These are phyloP conservation scores for Pythium diclinum DNA, from an alignment of 352 stramenopile genomes.

Conservation along the genomic window DNA sequence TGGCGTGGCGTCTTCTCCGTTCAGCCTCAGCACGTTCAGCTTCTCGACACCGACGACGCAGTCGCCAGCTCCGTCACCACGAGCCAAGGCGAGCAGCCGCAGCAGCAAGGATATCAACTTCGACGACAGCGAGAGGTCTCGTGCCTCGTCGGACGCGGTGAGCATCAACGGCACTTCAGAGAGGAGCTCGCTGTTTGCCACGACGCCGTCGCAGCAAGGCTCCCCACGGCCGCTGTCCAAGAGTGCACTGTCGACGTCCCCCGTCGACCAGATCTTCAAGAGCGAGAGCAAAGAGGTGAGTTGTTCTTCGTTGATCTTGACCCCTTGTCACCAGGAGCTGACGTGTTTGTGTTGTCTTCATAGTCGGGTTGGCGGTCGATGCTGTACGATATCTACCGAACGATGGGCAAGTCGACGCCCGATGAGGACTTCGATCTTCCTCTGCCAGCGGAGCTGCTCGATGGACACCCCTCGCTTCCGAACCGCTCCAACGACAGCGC, in stretches of 20 bases:
- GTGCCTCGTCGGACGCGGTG: slow-evolving; percentile 8
- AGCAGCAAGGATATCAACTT: slow-evolving; percentile 10
- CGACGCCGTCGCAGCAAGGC: not conserved
- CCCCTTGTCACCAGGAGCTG: not conserved
- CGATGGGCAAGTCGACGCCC: slow-evolving; percentile 52
- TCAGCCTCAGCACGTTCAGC: slow-evolving; percentile 35
- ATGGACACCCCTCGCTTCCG: slow-evolving; percentile 87
- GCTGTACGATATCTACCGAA: slow-evolving; percentile 65
- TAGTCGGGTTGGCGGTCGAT: slow-evolving; percentile 52
- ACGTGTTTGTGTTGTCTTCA: not conserved
- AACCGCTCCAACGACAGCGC: slow-evolving; percentile 86
- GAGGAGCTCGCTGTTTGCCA: not conserved
- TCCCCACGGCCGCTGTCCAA: slow-evolving; percentile 5
- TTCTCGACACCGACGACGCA: slow-evolving; percentile 50
- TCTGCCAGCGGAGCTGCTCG: slow-evolving; percentile 57
- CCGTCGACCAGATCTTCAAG: slow-evolving; percentile 12
- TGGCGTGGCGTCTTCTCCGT: slow-evolving; percentile 19
- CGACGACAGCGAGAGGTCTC: slow-evolving; percentile 9
- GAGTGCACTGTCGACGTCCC: slow-evolving; percentile 1
- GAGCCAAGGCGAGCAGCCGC: slow-evolving; percentile 1
- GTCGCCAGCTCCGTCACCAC: slow-evolving; percentile 47
- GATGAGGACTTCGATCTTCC: slow-evolving; percentile 74
- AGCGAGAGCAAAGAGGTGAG: slow-evolving; percentile 28
- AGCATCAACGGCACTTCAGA: slow-evolving; percentile 17
- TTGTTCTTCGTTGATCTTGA: not conserved